Conservation (phyloP, 257 asterid genomes). For the Solanum piurae region DNA sequence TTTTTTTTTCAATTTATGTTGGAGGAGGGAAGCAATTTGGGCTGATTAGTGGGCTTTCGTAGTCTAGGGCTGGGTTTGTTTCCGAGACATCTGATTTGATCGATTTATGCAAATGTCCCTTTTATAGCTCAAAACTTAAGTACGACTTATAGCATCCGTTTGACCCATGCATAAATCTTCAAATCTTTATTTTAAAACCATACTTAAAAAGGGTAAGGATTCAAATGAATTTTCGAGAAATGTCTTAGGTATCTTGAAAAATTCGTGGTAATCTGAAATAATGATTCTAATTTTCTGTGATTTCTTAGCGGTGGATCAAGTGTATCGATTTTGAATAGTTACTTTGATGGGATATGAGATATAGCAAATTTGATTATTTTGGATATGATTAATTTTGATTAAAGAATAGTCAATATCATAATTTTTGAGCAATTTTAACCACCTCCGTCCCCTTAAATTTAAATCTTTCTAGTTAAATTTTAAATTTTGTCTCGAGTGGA, state of each 20-base stretch:
- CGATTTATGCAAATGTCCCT: neutral
- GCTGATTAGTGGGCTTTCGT: neutral
- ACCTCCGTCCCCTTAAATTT: neutral
- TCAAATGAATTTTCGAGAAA: too few species aligned
- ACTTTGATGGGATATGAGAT: neutral
- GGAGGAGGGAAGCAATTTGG: neutral
- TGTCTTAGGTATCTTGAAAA: neutral
- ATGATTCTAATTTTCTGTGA: neutral
- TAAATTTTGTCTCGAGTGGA: too few species aligned
- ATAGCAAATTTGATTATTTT: neutral
- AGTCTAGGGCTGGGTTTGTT: neutral
- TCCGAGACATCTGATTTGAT: neutral
- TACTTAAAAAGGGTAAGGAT: neutral
- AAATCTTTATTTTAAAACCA: too few species aligned
- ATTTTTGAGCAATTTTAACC: too few species aligned
- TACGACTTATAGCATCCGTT: neutral
- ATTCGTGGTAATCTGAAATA: neutral
- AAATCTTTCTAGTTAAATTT: too few species aligned
- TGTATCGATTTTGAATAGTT: neutral
- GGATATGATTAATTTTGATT: neutral
- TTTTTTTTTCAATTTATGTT: neutral
- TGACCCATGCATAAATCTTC: neutral
- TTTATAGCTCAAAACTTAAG: too few species aligned
- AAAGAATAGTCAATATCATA: neutral
- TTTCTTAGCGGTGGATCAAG: neutral